Conservation (phyloP, 768 basidiomycete species). For the Epithele typhae region DNA sequence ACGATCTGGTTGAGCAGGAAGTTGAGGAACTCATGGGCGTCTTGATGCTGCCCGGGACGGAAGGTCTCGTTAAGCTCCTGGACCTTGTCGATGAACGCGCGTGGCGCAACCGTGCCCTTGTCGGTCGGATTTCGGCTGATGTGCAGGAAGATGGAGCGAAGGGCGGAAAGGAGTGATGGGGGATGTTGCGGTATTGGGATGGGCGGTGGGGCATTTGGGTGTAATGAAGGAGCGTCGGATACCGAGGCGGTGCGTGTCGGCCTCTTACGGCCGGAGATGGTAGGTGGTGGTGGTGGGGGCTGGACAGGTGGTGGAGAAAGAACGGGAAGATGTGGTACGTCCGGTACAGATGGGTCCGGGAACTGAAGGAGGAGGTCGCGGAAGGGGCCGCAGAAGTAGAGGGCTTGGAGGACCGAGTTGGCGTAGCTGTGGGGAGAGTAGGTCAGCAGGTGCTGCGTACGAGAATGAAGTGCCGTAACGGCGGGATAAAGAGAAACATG, state of each 20-base stretch:
- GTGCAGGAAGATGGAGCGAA: conserved; percentile 85
- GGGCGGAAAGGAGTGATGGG: conserved; percentile 83
- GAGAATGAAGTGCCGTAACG: no score
- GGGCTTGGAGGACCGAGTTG: conserved; percentile 96
- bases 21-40: conserved; percentile 97
- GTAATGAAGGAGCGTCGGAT: conserved; percentile 23
- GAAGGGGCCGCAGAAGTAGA: conserved; percentile 95
- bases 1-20: conserved; percentile 90
- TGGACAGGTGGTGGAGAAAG: conserved; percentile 22
- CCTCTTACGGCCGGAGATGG: conserved; percentile 42
- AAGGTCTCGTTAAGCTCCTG: conserved; percentile 92
- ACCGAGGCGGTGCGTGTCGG: conserved; percentile 47
- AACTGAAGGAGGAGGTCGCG: conserved; percentile 82
- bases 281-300: conserved; percentile 30
- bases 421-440: conserved; percentile 64
- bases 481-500: no score
- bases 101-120: conserved; percentile 84
- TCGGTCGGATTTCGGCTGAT: conserved; percentile 76
- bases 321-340: conserved; percentile 28
- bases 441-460: conserved; percentile 1
- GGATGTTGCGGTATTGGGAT: conserved; percentile 54
- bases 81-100: conserved; percentile 90
- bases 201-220: conserved; percentile 26
- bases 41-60: conserved; percentile 90
- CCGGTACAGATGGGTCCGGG: conserved; percentile 45